Conservation (phyloP, 148 eudicot genomes). For the Amaranthus cruentus region DNA sequence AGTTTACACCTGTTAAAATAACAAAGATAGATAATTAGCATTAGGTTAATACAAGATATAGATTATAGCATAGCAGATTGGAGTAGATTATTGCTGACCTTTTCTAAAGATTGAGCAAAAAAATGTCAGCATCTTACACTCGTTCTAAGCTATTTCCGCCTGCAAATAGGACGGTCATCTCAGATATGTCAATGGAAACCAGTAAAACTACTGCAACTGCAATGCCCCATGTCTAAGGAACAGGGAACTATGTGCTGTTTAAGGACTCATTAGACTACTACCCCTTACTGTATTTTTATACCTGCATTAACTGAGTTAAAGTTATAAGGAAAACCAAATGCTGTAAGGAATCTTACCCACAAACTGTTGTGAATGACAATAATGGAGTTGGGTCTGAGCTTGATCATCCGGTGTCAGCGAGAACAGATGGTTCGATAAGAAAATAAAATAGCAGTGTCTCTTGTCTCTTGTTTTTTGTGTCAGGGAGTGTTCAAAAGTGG, state of each 20-base stretch:
- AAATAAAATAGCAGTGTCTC: neutral
- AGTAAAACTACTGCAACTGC: conserved; percentile 20
- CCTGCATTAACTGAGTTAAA: neutral
- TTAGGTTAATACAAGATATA: neutral
- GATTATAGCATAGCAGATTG: conserved; percentile 11
- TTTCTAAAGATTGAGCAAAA: conserved; percentile 45
- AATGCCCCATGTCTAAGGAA: conserved; percentile 21
- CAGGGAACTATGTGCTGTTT: conserved; percentile 3
- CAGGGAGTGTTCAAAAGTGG: conserved; percentile 12
- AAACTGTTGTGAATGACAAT: conserved; percentile 13
- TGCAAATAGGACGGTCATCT: conserved; percentile 39
- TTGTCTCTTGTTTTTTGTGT: conserved; percentile 7
- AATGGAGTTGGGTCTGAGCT: conserved; percentile 12
- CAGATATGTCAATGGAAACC: conserved; percentile 23
- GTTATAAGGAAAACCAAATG: neutral
- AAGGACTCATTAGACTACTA: neutral
- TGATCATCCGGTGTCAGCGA: conserved; percentile 21
- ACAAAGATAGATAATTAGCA: conserved; percentile 11
- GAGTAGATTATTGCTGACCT: conserved; percentile 35
- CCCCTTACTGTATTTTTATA: too few species aligned
- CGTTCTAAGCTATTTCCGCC: conserved; percentile 39
- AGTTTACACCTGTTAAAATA: conserved; percentile 47
- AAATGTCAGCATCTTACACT: conserved; percentile 52
- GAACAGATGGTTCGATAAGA: conserved; percentile 1
- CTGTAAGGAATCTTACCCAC: conserved; percentile 24